phyloP scores from a whole-genome alignment of 176 grass and related monocot genomes.

The Canna indica region DNA sequence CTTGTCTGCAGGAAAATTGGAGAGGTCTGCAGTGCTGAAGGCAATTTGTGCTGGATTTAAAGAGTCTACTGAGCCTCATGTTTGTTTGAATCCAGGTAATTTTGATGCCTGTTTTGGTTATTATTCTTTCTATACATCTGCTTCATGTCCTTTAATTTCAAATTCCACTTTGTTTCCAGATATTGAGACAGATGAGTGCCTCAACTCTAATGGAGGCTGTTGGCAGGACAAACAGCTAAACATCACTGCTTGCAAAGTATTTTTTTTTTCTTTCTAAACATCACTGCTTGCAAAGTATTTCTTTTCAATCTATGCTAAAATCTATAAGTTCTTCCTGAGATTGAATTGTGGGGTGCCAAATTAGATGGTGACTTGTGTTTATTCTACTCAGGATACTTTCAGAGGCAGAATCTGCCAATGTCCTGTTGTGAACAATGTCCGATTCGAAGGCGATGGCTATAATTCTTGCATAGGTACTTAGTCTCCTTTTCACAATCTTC shows the following conservation, averaged over 20 bases:
- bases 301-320: too few relatives aligned
- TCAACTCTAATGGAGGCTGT: constrained; percentile 64
- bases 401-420: constrained; percentile 75
- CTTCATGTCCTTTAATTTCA: background rate
- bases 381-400: constrained; percentile 56
- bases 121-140: background rate
- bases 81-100: constrained; percentile 74
- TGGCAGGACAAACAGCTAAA: constrained; percentile 51
- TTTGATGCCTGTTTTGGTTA: background rate
- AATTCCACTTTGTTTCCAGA: constrained; percentile 15
- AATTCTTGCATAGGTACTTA: constrained; percentile 51
- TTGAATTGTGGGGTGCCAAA: too few relatives aligned
- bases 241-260: constrained; percentile 66
- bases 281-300: too few relatives aligned
- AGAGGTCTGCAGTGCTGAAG: constrained; percentile 59
- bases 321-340: too few relatives aligned
- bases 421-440: constrained; percentile 49
- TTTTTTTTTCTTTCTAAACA: background rate
- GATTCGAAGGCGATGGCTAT: constrained; percentile 76
- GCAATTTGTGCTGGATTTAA: constrained; percentile 86
- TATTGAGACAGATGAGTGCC: constrained; percentile 71
- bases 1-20: constrained; percentile 43
- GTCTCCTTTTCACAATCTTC: background rate
- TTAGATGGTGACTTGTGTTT: too few relatives aligned
- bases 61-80: constrained; percentile 63